Conservation (phyloP, 352 stramenopile species). For the Phytophthora crassamura region DNA sequence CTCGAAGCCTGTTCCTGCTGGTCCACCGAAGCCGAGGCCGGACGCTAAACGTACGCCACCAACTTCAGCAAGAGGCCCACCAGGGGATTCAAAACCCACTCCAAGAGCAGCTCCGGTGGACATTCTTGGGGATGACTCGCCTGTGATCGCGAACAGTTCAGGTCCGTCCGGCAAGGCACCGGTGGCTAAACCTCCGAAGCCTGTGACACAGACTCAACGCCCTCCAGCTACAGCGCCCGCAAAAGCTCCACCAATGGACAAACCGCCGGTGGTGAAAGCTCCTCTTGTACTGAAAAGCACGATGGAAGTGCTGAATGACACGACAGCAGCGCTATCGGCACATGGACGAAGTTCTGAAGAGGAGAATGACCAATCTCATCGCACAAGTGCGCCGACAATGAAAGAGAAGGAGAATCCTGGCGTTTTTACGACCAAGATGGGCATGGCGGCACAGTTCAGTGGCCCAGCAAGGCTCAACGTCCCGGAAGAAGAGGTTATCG, state of each 20-base stretch:
- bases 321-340: slow-evolving; percentile 46
- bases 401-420: slow-evolving; percentile 21
- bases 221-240: slow-evolving; percentile 20
- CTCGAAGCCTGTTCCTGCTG: slow-evolving; percentile 10
- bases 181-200: slow-evolving; percentile 29
- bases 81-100: slow-evolving; percentile 36
- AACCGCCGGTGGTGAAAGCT: slow-evolving; percentile 34
- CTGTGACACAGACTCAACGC: slow-evolving; percentile 11
- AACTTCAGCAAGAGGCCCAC: slow-evolving; percentile 18
- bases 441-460: slow-evolving; percentile 65
- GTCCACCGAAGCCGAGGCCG: slow-evolving; percentile 24
- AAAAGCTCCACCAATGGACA: slow-evolving; percentile 24
- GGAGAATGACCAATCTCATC: slow-evolving; percentile 22
- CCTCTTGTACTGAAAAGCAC: slow-evolving; percentile 62
- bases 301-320: slow-evolving; percentile 78
- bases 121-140: slow-evolving; percentile 45
- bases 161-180: slow-evolving; percentile 12
- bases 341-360: slow-evolving; percentile 38
- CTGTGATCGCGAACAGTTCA: slow-evolving; percentile 10
- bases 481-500: slow-evolving; percentile 71
- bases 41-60: slow-evolving; percentile 40
- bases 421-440: slow-evolving; percentile 44
- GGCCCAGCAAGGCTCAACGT: slow-evolving; percentile 55
- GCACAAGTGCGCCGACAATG: slow-evolving; percentile 7
- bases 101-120: slow-evolving; percentile 49